phyloP scores from a whole-genome alignment of 495 filamentous ascomycete genomes.

The Podospora conica region DNA sequence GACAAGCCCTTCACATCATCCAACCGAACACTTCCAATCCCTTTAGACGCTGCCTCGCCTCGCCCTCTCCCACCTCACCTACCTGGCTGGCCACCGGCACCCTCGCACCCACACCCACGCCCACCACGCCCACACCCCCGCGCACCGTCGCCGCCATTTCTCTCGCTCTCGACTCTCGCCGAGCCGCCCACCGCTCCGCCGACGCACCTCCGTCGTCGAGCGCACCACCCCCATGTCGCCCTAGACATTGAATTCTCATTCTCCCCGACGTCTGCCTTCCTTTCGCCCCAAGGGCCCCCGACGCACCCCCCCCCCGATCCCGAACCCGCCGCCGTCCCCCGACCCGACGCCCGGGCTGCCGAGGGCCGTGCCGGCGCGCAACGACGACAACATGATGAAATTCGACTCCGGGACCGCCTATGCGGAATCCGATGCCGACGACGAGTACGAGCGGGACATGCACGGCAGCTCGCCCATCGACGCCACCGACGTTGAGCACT shows the following conservation, averaged over 20 bases:
- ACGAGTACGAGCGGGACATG: slow-evolving; percentile 84
- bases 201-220: slow-evolving; percentile 1
- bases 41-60: neutral
- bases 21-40: neutral
- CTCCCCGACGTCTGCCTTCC: neutral
- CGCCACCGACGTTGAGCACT: slow-evolving; percentile 70
- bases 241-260: slow-evolving; percentile 1
- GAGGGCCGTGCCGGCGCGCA: slow-evolving; percentile 16
- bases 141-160: neutral
- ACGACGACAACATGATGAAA: slow-evolving; percentile 40
- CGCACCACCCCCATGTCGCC: slow-evolving; percentile 8
- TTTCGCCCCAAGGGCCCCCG: neutral
- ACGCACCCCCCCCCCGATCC: neutral
- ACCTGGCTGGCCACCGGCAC: too few relatives aligned
- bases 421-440: slow-evolving; percentile 86
- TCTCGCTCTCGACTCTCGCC: neutral
- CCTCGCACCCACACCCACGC: neutral
- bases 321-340: neutral
- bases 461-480: slow-evolving; percentile 65
- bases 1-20: neutral
- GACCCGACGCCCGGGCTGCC: neutral
- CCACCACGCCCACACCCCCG: neutral
- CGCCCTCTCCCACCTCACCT: neutral
- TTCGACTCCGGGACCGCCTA: slow-evolving; percentile 57
- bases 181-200: neutral